Percentiles rank a stretch among this genome's conserved stretches.
These are phyloP conservation scores for Crithidia brevicula DNA, from an alignment of 208 protist species.

Conservation along the genomic window DNA sequence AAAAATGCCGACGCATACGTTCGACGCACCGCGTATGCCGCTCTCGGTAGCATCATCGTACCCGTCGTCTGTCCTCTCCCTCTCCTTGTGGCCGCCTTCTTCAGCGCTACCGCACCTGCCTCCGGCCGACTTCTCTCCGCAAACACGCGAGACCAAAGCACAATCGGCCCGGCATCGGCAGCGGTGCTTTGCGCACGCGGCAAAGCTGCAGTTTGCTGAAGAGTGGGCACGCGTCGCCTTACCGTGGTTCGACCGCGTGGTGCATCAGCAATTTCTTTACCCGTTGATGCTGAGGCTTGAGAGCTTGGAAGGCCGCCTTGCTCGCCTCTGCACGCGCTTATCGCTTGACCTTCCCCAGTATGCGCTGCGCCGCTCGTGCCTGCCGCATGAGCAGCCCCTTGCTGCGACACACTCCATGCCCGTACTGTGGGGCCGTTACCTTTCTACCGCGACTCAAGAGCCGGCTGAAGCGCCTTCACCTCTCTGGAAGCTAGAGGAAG, in stretches of 20 bases:
- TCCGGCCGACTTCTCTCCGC: not conserved
- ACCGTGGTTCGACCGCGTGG: conserved; percentile 39
- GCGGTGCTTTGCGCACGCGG: conserved; percentile 6
- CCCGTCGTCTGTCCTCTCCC: no score
- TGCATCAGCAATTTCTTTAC: conserved; percentile 18
- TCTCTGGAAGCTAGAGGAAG: no score
- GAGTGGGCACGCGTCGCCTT: conserved; percentile 29
- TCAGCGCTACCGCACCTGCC: not conserved
- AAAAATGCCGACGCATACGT: no score
- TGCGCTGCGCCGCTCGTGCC: not conserved
- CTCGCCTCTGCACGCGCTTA: conserved; percentile 16
- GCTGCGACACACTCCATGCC: not conserved
- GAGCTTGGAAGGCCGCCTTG: conserved; percentile 12
- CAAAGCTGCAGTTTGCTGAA: conserved; percentile 38
- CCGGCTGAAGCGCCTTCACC: no score
- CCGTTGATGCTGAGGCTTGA: conserved; percentile 8
- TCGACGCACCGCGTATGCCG: no score
- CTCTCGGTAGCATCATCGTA: no score
- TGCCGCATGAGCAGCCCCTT: not conserved
- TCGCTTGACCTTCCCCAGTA: conserved; percentile 29
- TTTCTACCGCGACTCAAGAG: not conserved
- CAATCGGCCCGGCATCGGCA: not conserved
- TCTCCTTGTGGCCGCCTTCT: no score
- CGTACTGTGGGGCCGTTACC: conserved; percentile 11
- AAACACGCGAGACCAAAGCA: conserved; percentile 1